Conservation (phyloP, 169 alveolate species). For the Eimeria falciformis region DNA sequence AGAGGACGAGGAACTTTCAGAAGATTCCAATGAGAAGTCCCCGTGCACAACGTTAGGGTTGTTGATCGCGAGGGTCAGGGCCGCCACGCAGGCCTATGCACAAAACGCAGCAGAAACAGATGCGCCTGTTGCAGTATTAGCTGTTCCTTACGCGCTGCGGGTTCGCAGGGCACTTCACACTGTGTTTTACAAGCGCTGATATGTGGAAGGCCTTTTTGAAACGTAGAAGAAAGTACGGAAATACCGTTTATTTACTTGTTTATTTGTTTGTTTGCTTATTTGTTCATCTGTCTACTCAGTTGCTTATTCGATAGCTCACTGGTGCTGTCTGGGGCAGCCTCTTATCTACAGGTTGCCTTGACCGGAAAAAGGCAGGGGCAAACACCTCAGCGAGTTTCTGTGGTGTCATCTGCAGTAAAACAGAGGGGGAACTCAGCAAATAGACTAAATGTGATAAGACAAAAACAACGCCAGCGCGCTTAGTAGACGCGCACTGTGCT, state of each 20-base stretch:
- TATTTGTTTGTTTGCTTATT: neutral
- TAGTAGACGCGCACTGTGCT: no score
- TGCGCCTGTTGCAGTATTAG: neutral
- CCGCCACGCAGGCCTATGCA: neutral
- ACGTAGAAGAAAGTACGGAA: neutral
- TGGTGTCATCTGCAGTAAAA: constrained; percentile 57
- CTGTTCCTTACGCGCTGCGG: neutral
- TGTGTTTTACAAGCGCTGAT: neutral
- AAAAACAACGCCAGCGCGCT: no score
- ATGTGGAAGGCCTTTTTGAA: neutral
- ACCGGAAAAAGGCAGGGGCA: constrained; percentile 50
- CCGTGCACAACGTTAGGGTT: neutral
- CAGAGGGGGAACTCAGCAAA: neutral
- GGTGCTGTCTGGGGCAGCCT: constrained; percentile 12
- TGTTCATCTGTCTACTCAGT: neutral
- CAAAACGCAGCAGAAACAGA: neutral
- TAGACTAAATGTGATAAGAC: no score
- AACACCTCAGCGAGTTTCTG: constrained; percentile 47
- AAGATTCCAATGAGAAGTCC: neutral
- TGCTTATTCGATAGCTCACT: neutral
- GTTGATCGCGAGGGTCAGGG: neutral
- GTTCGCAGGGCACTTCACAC: neutral
- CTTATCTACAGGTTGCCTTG: constrained; percentile 1
- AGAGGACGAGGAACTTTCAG: no score
- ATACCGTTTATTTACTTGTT: neutral